Percentiles rank a stretch among this genome's conserved stretches.
Conservation (phyloP, 1,284 basidiomycete species). For the Jaminaea rosea region DNA sequence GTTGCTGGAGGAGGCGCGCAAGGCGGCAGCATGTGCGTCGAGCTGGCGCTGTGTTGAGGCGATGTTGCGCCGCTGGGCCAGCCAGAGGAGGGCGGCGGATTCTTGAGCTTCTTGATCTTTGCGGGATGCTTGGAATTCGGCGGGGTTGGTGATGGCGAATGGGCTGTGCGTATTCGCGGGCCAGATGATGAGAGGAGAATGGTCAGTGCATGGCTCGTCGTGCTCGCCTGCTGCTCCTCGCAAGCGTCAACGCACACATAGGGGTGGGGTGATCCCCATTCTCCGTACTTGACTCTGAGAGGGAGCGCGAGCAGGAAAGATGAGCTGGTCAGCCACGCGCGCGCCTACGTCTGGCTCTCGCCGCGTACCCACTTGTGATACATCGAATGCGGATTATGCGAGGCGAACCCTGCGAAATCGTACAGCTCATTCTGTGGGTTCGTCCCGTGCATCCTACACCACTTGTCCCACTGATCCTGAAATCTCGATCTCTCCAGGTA, state of each 20-base stretch:
- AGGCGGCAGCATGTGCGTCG: no score
- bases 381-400: not conserved
- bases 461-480: not conserved
- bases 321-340: no score
- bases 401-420: not conserved
- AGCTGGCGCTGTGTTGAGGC: not conserved
- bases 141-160: not conserved
- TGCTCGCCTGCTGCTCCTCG: no score
- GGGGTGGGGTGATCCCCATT: not conserved
- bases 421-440: not conserved
- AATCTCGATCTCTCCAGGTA: not conserved
- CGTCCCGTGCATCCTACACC: not conserved
- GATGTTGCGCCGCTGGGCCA: not conserved
- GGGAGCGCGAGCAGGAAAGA: no score
- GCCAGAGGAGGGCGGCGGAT: not conserved
- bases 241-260: no score
- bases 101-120: not conserved
- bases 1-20: no score
- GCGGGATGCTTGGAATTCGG: not conserved
- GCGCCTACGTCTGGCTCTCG: no score
- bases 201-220: no score
- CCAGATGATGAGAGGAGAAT: no score
- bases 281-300: not conserved
- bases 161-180: no score
- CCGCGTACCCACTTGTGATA: no score